Conservation (phyloP, 2,329 filamentous ascomycete species). For the Colletotrichum spinosum region DNA sequence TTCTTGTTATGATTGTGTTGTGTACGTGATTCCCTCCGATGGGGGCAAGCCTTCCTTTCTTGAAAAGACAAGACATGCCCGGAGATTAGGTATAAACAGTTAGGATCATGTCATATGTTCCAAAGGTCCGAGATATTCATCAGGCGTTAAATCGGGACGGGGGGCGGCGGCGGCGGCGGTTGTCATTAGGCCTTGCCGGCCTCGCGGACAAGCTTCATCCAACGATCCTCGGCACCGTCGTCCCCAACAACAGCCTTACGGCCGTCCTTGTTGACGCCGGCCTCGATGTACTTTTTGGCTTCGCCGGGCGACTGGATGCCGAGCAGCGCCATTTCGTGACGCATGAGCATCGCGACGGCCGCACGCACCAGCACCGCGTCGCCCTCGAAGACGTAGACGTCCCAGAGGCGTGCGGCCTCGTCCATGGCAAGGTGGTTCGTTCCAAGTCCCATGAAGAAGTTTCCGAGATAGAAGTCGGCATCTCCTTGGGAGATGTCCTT, state of each 20-base stretch:
- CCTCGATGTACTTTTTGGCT: conserved; percentile 53
- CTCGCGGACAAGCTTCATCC: conserved; percentile 54
- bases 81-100: conserved; percentile 39
- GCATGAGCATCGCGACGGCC: conserved; percentile 73
- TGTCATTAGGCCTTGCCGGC: conserved; percentile 50
- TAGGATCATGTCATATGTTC: conserved; percentile 37
- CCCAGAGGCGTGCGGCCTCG: conserved; percentile 79
- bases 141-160: conserved; percentile 25
- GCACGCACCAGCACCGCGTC: conserved; percentile 78
- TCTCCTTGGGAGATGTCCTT: conserved; percentile 57
- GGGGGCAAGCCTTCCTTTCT: not conserved
- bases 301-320: conserved; percentile 58
- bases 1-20: conserved; percentile 15
- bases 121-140: conserved; percentile 33
- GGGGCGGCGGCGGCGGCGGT: not conserved
- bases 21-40: conserved; percentile 27
- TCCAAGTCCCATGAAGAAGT: conserved; percentile 74
- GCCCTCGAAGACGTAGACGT: conserved; percentile 86
- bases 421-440: conserved; percentile 74
- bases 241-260: conserved; percentile 35
- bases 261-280: conserved; percentile 38
- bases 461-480: conserved; percentile 66
- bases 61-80: not conserved
- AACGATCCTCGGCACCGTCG: conserved; percentile 61
- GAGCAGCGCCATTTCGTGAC: conserved; percentile 64